Evolutionary conservation across 2,329 filamentous ascomycete genomes (phyloP), one percentile per base, ranked within the genome.

Genomic region (Metarhizium rileyi): DNA sequence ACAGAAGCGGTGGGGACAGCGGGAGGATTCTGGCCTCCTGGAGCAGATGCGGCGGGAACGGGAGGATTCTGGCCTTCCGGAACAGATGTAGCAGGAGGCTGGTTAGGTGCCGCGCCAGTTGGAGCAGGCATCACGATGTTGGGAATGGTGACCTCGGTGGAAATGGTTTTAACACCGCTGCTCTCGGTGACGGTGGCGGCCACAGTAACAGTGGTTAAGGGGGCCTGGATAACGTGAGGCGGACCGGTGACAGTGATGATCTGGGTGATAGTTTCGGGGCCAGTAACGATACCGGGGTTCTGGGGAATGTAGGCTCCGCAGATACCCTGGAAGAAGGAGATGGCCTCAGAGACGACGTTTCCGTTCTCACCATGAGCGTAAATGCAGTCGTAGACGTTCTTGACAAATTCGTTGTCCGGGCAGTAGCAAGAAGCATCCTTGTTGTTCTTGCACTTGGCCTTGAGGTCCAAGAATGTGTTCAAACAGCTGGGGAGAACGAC

Each of bases 251-350:
- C 71, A 33, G 78, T 76, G 61, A 80, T 73, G 67, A 84, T 77
- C 49, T 75, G 76, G 59, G 80, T 80, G 64, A 81, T 71, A 33
- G 75, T 74, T 23, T 85, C 81, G 58, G 88, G 81, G 54, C 79
- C 82, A 45, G 86, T 94, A 63, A 88, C 80, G 61, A 96, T 87
- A 55, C 77, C 87, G n/a, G 90, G 89, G 78, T 95, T 95, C 63
- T 78, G 59, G 16, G 77, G 73, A 30, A 87, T 77, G 69, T 84
- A 84, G 48, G 77, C 71, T 51, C 86, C 89, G 73, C 91, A 97
- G 70, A 96, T 87, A 66, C 90, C 90, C 68, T 90, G 84, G 75
- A 96, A 84, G 80, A 87, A 95, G 61, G 79, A 77, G 52, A 93
- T 76, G 52, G 88, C 87, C 58, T 81, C 70, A 49, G 80, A 74